Percentiles rank a stretch among this genome's conserved stretches.
phyloP scores from a whole-genome alignment of 139 green algal genomes.

The Mesotaenium endlicherianum region DNA sequence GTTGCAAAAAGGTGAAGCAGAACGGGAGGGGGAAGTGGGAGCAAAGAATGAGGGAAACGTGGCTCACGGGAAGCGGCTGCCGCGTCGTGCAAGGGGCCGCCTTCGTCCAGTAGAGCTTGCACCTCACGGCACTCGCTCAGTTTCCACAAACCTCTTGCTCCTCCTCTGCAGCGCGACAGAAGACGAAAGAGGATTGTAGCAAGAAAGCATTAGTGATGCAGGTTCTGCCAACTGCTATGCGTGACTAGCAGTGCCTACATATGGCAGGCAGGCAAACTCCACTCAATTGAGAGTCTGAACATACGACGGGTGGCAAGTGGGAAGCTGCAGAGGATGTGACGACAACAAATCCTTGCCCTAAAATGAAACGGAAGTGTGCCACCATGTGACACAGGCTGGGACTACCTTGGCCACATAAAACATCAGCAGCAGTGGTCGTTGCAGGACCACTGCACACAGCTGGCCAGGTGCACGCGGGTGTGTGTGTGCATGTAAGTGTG shows the following conservation, averaged over 20 bases:
- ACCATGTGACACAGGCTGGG: no score
- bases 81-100: neutral
- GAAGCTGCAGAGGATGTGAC: neutral
- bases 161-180: neutral
- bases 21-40: neutral
- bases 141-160: neutral
- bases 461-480: neutral
- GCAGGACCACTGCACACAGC: neutral
- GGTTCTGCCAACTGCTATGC: neutral
- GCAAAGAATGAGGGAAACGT: slow-evolving; percentile 6
- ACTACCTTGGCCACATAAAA: neutral
- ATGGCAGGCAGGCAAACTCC: neutral
- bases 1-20: no score
- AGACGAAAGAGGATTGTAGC: neutral
- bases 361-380: no score
- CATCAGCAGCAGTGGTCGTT: neutral
- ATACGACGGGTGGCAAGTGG: neutral
- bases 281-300: neutral
- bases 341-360: no score
- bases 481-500: neutral
- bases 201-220: neutral
- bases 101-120: neutral
- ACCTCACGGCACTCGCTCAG: neutral
- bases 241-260: no score
- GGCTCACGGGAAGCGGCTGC: neutral